Evolutionary conservation across 805 yeast species (phyloP).

Genomic region (Millerozyma miso): DNA sequence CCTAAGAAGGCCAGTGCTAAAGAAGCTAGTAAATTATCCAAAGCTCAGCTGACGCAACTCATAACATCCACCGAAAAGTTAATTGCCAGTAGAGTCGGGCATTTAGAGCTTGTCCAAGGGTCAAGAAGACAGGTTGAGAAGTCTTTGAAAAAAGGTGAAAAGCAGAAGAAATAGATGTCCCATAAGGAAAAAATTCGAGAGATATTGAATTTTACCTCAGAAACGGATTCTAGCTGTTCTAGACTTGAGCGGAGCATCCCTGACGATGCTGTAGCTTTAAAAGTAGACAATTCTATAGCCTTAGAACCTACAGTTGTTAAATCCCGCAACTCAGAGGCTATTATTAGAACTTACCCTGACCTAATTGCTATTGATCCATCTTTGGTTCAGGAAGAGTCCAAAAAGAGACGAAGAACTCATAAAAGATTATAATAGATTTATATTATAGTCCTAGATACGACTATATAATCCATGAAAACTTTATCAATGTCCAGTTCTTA

Average conservation of each 20-base stretch:
- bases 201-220: slow-evolving; percentile 4
- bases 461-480: slow-evolving; percentile 1
- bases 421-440: slow-evolving; percentile 3
- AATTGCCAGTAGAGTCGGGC: slow-evolving; percentile 88
- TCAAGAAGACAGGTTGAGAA: slow-evolving; percentile 80
- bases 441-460: slow-evolving; percentile 1
- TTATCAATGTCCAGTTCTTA: not conserved
- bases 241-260: not conserved
- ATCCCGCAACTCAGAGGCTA: not conserved
- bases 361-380: slow-evolving; percentile 26
- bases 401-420: slow-evolving; percentile 11
- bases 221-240: not conserved
- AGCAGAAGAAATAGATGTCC: slow-evolving; percentile 10
- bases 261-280: not conserved
- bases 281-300: not conserved
- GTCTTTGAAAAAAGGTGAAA: slow-evolving; percentile 38
- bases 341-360: slow-evolving; percentile 14
- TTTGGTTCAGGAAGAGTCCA: slow-evolving; percentile 13
- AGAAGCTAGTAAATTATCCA: slow-evolving; percentile 49
- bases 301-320: not conserved
- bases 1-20: slow-evolving; percentile 56
- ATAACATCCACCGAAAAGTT: slow-evolving; percentile 73
- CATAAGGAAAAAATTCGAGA: slow-evolving; percentile 8
- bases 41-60: slow-evolving; percentile 52
- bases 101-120: slow-evolving; percentile 86